These are phyloP conservation scores for Xylaria sp. DNA, from an alignment of 2,329 filamentous ascomycete species.

Conservation along the genomic window DNA sequence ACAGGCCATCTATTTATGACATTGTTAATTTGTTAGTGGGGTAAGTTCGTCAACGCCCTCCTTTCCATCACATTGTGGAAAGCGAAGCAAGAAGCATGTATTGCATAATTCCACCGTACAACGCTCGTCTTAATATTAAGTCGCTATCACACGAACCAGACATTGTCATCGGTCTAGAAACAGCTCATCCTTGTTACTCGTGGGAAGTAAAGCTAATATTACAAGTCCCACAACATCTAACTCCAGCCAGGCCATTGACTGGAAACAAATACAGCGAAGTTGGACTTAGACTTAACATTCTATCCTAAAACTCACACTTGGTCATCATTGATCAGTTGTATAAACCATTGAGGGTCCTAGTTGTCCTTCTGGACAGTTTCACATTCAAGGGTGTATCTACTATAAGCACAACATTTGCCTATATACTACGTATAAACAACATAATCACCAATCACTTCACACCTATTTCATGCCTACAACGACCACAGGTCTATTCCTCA, in stretches of 20 bases:
- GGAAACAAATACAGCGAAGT: too few species aligned
- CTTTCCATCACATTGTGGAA: neutral
- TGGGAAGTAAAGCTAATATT: neutral
- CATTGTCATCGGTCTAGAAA: neutral
- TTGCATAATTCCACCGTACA: constrained; percentile 5
- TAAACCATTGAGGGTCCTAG: neutral
- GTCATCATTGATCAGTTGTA: neutral
- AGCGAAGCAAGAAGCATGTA: too few species aligned
- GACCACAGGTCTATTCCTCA: neutral
- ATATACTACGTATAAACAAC: neutral
- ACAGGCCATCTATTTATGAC: too few species aligned
- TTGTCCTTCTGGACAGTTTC: neutral
- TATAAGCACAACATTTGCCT: neutral
- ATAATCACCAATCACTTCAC: constrained; percentile 16
- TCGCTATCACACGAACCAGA: too few species aligned
- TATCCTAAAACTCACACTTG: neutral
- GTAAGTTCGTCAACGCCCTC: neutral
- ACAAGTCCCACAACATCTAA: neutral
- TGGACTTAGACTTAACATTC: neutral
- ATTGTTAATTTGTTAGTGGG: constrained; percentile 8
- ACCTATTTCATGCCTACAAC: neutral
- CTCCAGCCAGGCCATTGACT: neutral
- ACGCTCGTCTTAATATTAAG: too few species aligned
- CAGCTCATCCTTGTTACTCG: neutral
- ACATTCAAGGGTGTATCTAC: neutral